Base-by-base conservation (phyloP, 2,329 filamentous ascomycete species). In the Phaeoacremonium minimum region DNA sequence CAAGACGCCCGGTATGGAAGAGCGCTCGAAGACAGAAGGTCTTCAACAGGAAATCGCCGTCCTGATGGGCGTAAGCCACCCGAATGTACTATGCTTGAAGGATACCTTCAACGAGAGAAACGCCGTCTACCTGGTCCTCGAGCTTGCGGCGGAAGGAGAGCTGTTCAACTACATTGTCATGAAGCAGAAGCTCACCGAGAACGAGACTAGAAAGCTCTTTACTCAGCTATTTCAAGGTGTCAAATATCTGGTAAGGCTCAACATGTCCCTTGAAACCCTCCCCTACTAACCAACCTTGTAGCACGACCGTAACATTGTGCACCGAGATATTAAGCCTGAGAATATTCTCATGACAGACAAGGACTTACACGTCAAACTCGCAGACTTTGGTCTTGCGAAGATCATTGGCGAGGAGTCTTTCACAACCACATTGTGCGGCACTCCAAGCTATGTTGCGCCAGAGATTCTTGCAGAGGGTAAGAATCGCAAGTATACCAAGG, bases 351-450 rank as follows among this genome's bases (percentile, higher is more conserved):
- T 98, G 22, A 80, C 85, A 5, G 88, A 96, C 61, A 88, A 87
- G 52, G 75, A 93, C 20, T 66, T 96, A 18, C 82, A 83, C 41
- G 83, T 95, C 45, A 98, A 98, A 64, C 67, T 98, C 43, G 93
- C 90, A 15, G 93, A 98, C 61, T 98, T 98, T 61, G 93, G 93
- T 31, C 74, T 98, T 26, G 91, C 93, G 29, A 98, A 98, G 65
- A 97, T 98, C 47, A 95, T 98, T 47, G 94, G 94, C 44, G 93
- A 98, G 58, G 89, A 96, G 56, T 96, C 91, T 0, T 98, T 98
- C 57, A 97, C 93, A 2, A 96, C 90, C 0, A 97, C 93, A 1
- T 68, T 98, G 45, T 93, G 93, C 57, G 93, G 93, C 45, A 98
- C 93, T n/a, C 93, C 91, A 6, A 93, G 86, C 60, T 95, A 98